A percentile compares a stretch with the other conserved stretches of the same genome.
Conservation (phyloP, 345 rosid genomes). For the Iberis pinnata region DNA sequence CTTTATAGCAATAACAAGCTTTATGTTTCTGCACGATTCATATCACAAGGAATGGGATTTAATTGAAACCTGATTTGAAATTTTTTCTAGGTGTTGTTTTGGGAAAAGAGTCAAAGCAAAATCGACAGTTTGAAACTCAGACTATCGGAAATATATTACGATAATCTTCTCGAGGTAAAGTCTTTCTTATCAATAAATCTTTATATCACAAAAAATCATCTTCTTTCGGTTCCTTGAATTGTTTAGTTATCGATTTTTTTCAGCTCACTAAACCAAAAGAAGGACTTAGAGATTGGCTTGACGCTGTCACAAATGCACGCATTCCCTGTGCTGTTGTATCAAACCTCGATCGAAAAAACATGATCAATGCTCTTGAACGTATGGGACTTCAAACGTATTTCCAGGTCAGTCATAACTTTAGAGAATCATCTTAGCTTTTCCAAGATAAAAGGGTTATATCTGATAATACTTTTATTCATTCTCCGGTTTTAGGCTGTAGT, state of each 20-base stretch:
- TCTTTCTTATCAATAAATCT: conserved; percentile 10
- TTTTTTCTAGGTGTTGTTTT: conserved; percentile 58
- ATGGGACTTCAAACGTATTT: conserved; percentile 79
- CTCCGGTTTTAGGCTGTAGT: conserved; percentile 57
- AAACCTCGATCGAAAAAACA: conserved; percentile 67
- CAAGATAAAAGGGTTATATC: not conserved
- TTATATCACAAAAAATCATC: not conserved
- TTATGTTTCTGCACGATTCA: conserved; percentile 3
- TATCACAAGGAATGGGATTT: not conserved
- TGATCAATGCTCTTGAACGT: conserved; percentile 61
- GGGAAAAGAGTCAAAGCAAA: conserved; percentile 58
- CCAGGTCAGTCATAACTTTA: conserved; percentile 45
- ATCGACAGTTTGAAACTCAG: conserved; percentile 53
- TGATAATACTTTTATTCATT: conserved; percentile 12
- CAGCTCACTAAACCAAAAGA: conserved; percentile 67
- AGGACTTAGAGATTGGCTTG: conserved; percentile 85
- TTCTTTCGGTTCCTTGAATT: conserved; percentile 3
- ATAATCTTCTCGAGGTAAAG: conserved; percentile 59
- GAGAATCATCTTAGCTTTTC: not conserved
- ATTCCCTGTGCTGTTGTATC: conserved; percentile 97
- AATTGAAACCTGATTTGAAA: conserved; percentile 10
- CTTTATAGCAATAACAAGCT: no score
- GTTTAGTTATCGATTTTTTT: not conserved
- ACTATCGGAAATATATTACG: conserved; percentile 59
- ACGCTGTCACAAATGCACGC: conserved; percentile 64